Base-by-base conservation (phyloP, 75 land plant species). In the Azolla pinnata region DNA sequence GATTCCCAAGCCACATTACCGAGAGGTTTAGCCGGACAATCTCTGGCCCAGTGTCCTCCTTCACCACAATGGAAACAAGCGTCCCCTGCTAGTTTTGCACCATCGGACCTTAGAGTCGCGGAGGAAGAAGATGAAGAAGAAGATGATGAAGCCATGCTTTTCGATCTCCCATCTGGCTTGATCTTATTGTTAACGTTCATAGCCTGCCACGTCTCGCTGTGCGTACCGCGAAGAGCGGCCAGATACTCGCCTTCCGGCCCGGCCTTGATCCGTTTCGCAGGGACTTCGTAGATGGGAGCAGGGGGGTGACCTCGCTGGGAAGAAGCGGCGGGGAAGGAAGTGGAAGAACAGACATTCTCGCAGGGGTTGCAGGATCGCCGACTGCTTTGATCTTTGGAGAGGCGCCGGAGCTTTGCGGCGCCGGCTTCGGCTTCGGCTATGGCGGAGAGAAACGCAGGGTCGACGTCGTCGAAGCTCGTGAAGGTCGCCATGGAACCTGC, bases 181-280 rank as follows among this genome's bases (percentile, higher is more conserved):
- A 16, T 42, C 19, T 65, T 52, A 17, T n/a, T n/a, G n/a, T n/a
- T n/a, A n/a, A 48, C 28, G 59, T 29, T 0, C 44, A 21, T 61
- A 23, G 60, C 55, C 47, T 74, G 71, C 78, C 78, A 75, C 14
- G 44, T 56, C 21, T 60, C 44, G 67, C 78, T 75, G 33, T 57
- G 50, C 31, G 75, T 75, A 25, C 78, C 78, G 1, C 73, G 26
- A 0, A 75, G 64, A 0, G 78, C 78, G 10, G 73, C 78, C 67
- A 60, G 52, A 47, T 75, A 75, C 10, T 61, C 56, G 23, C 78
- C 78, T 38, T 75, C 78, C 10, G 54, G 54, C 29, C 27, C 54
- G 2, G 10, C 10, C 29, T 14, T 52, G 5, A 29, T 9, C 2
- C 54, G 25, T 14, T 52, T 52, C 1, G 54, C 24, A 52, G 54